Evolutionary conservation across 495 filamentous ascomycete species (phyloP).

Genomic region (Penicillium antarcticum): DNA sequence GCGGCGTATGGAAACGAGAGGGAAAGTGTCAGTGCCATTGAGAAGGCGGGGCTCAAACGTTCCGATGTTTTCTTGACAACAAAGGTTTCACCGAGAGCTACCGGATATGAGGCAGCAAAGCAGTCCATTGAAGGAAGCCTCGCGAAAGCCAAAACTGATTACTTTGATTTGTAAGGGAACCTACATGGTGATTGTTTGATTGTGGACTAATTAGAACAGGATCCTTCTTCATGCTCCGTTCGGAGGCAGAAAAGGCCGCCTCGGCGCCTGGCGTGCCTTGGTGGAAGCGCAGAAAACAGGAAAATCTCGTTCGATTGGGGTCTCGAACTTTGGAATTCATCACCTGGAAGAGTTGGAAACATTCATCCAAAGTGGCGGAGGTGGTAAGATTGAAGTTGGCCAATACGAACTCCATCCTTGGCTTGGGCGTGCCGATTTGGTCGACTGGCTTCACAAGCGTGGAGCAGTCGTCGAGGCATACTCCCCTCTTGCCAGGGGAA

Average conservation of each 20-base stretch:
- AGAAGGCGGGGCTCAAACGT: conserved; percentile 41
- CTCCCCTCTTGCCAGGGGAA: conserved; percentile 67
- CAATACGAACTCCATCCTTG: conserved; percentile 92
- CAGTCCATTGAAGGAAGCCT: conserved; percentile 47
- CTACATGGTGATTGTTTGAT: neutral
- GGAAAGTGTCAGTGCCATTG: conserved; percentile 46
- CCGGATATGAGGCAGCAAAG: conserved; percentile 51
- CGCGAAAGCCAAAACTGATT: conserved; percentile 42
- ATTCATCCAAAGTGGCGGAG: conserved; percentile 70
- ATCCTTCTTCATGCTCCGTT: conserved; percentile 56
- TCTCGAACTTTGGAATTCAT: conserved; percentile 55
- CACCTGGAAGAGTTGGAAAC: conserved; percentile 65
- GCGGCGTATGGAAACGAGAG: conserved; percentile 56
- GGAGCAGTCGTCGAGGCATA: conserved; percentile 80
- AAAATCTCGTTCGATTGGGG: conserved; percentile 52
- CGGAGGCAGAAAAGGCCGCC: conserved; percentile 46
- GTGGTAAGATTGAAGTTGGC: conserved; percentile 74
- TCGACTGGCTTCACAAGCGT: conserved; percentile 66
- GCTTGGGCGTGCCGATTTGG: conserved; percentile 71
- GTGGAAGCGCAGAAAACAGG: conserved; percentile 53
- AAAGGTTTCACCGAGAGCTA: conserved; percentile 45
- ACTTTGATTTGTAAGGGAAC: conserved; percentile 50
- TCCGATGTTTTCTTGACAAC: conserved; percentile 55
- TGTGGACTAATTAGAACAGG: conserved; percentile 12
- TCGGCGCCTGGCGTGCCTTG: conserved; percentile 53